Base-by-base conservation (phyloP, 192 early-diverging fungal species). In the Coemansia sp. region DNA sequence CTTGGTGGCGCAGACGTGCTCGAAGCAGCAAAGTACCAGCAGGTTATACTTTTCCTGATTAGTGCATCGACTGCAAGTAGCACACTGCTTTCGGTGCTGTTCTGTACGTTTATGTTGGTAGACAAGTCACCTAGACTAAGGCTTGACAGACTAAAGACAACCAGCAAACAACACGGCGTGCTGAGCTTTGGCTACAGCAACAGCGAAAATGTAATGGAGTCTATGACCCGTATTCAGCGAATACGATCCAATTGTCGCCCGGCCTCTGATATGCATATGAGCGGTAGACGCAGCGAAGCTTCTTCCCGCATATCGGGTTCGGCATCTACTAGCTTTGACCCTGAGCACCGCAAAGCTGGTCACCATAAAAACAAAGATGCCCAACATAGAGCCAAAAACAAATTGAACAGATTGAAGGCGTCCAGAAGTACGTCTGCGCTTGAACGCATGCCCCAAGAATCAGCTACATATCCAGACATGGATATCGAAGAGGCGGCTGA, bases 41-140 rank as follows among this genome's bases (percentile, higher is more conserved):
- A 90, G 61, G 89, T 93, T 52, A 89, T 95, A 51, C 86, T 92
- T 84, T 94, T 92, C 66, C 89, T 95, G 89, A 89, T 95, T 22
- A 85, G 85, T 18, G 87, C 91, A 0, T 85, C 86, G n/a, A 84
- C 85, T 7, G 85, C 86, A 14, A 82, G 92, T 26, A 88, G 85
- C 49, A 82, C 85, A 0, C 62, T 90, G 32, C 68, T 82, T 6
- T 48, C 73, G 7, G 78, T 81, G 7, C 38, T 81, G 24, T 81
- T 72, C 34, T 68, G 72, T 47, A 65, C 73, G 6, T 81, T 60
- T 27, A 62, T 75, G 34, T 32, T 81, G n/a, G 62, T 81, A 1
- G 73, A 81, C 61, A 50, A 47, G 14, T 34, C 55, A 1, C 78
- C 78, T 0, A 52, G 34, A 51, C 68, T 81, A 30, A 47, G 73